phyloP scores from a whole-genome alignment of 2,329 filamentous ascomycete species.

The Fusarium pseudocircinatum region DNA sequence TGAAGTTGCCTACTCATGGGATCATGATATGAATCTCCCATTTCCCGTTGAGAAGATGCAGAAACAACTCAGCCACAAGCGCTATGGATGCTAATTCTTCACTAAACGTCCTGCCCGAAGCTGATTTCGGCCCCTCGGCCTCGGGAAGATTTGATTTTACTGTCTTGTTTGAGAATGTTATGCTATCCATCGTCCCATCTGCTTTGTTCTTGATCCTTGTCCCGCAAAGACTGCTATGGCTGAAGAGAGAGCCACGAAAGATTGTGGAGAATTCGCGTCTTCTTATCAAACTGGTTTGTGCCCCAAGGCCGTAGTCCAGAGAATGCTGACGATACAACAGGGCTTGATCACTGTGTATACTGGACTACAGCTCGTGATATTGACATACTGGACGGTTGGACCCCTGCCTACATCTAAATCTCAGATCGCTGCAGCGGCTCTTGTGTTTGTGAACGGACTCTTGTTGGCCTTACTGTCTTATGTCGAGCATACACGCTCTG shows the following conservation, averaged over 20 bases:
- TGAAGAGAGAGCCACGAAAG: slow-evolving; percentile 2
- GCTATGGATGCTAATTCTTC: not conserved
- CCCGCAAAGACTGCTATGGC: slow-evolving; percentile 1
- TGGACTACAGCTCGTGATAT: not conserved
- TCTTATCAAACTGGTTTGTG: slow-evolving; percentile 5
- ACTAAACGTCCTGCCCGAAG: not conserved
- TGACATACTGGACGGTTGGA: slow-evolving; percentile 5
- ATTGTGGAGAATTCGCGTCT: slow-evolving; percentile 4
- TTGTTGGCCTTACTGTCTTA: slow-evolving; percentile 5
- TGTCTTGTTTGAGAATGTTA: slow-evolving; percentile 6
- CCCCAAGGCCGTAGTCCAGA: not conserved
- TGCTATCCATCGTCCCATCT: slow-evolving; percentile 15
- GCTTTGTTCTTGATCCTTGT: slow-evolving; percentile 6
- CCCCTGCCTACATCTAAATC: not conserved
- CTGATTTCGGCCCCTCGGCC: slow-evolving; percentile 3
- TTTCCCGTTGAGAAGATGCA: not conserved
- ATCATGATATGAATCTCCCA: not conserved
- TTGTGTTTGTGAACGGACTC: slow-evolving; percentile 20
- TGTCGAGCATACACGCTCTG: slow-evolving; percentile 18
- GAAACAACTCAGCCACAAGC: no score
- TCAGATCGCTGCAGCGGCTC: slow-evolving; percentile 6
- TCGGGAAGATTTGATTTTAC: slow-evolving; percentile 20
- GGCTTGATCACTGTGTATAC: slow-evolving; percentile 5
- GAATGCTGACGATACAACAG: not conserved
- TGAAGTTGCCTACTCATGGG: not conserved